These are phyloP conservation scores for Pleurotus cornucopiae DNA, from an alignment of 768 basidiomycete species.

Conservation along the genomic window DNA sequence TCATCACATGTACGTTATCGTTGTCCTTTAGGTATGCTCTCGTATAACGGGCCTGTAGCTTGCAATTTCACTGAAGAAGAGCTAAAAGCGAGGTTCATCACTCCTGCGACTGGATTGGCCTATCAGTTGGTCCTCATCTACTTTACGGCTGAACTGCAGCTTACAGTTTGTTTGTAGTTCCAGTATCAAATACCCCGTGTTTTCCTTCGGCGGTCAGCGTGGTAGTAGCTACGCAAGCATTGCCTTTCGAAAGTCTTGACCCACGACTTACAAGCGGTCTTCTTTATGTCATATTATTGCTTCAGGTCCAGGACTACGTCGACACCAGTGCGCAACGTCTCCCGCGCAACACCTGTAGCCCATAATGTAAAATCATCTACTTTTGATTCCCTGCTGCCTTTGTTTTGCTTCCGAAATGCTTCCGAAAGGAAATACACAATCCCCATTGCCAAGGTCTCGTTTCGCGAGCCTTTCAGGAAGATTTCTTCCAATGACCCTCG, in stretches of 20 bases:
- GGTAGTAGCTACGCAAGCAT: conserved; percentile 70
- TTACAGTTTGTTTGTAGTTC: conserved; percentile 43
- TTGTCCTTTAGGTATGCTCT: neutral
- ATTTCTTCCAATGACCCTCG: conserved; percentile 68
- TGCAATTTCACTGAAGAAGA: conserved; percentile 87
- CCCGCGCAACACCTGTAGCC: conserved; percentile 64
- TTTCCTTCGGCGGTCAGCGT: conserved; percentile 72
- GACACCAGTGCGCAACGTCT: conserved; percentile 62
- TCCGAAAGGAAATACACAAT: conserved; percentile 65
- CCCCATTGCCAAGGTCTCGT: conserved; percentile 69
- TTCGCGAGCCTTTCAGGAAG: conserved; percentile 68
- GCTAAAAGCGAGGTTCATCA: conserved; percentile 49
- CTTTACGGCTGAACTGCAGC: neutral
- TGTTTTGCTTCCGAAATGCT: conserved; percentile 27
- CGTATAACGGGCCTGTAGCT: conserved; percentile 31
- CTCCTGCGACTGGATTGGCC: conserved; percentile 40
- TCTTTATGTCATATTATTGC: neutral
- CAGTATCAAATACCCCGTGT: conserved; percentile 66
- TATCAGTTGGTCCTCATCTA: conserved; percentile 54
- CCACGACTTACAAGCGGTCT: neutral
- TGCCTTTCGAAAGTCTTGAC: conserved; percentile 50
- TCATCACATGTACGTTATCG: conserved; percentile 71
- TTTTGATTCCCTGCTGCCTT: conserved; percentile 29
- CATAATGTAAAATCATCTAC: conserved; percentile 51
- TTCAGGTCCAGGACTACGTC: conserved; percentile 42